Percentiles rank a stretch among this genome's conserved stretches.
Evolutionary conservation across 805 yeast species (phyloP).

Genomic region (Saccharomycopsis sp.): DNA sequence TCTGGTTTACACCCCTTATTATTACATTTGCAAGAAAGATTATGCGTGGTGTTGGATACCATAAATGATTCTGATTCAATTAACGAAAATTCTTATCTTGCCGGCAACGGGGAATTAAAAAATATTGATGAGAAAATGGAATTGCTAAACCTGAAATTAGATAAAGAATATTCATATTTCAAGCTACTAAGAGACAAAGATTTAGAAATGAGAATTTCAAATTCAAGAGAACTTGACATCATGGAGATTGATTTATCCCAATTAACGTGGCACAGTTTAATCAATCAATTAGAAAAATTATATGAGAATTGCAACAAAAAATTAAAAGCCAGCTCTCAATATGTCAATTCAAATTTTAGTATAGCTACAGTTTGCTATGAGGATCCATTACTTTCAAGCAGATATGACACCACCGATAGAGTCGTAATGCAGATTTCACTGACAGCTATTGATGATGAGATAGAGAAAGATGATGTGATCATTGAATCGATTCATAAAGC

Average conservation of each 20-base stretch:
- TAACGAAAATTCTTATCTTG: no score
- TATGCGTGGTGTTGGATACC: constrained; percentile 15
- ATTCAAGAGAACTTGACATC: constrained; percentile 21
- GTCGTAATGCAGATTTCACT: constrained; percentile 25
- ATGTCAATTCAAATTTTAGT: constrained; percentile 4
- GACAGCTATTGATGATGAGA: constrained; percentile 29
- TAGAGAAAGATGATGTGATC: constrained; percentile 29
- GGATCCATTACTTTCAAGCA: constrained; percentile 17
- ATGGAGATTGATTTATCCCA: constrained; percentile 15
- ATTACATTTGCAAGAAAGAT: constrained; percentile 11
- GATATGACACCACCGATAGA: constrained; percentile 17
- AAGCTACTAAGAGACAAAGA: constrained; percentile 30
- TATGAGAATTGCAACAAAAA: constrained; percentile 15
- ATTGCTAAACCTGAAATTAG: constrained; percentile 4
- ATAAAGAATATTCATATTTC: constrained; percentile 28
- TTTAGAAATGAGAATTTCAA: constrained; percentile 25
- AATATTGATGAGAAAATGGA: neutral
- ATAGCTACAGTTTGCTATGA: neutral
- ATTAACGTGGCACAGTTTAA: neutral
- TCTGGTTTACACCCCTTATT: constrained; percentile 31
- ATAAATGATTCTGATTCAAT: constrained; percentile 10
- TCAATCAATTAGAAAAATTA: constrained; percentile 6
- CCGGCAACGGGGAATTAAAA: neutral
- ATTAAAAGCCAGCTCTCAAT: neutral
- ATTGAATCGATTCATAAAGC: neutral